phyloP scores from a whole-genome alignment of 345 rosid genomes.

The Theobroma cacao region DNA sequence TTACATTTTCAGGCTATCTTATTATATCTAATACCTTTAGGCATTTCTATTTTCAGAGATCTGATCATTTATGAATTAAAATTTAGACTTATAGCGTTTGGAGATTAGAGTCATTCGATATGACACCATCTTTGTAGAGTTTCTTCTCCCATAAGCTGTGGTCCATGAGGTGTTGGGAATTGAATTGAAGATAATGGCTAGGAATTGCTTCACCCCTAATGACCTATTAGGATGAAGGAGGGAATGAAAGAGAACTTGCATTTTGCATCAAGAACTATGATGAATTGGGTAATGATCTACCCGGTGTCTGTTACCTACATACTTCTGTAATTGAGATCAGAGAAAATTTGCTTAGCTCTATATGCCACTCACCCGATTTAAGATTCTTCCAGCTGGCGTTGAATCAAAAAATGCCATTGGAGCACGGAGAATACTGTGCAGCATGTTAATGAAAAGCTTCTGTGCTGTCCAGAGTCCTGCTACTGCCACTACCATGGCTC shows the following conservation, averaged over 20 bases:
- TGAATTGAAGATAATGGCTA: too few species aligned
- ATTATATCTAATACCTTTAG: neutral
- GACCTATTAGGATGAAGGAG: neutral
- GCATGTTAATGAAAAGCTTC: slow-evolving; percentile 74
- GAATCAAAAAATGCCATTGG: slow-evolving; percentile 97
- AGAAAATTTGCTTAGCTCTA: neutral
- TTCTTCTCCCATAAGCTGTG: neutral
- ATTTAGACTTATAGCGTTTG: neutral
- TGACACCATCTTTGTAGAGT: neutral
- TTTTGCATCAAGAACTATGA: neutral
- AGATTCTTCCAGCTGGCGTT: slow-evolving; percentile 92
- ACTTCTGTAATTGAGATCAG: neutral
- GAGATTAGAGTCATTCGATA: neutral
- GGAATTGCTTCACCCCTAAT: too few species aligned
- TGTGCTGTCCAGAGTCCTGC: slow-evolving; percentile 79
- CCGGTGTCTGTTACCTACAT: too few species aligned
- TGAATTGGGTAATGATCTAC: neutral
- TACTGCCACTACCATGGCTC: slow-evolving; percentile 62
- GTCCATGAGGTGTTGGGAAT: neutral
- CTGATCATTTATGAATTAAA: neutral
- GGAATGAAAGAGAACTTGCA: neutral
- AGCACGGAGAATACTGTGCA: slow-evolving; percentile 64
- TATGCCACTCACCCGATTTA: slow-evolving; percentile 67
- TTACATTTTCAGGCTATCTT: neutral
- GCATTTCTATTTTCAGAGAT: neutral